phyloP scores from a whole-genome alignment of 495 filamentous ascomycete species.

The Elaphomyces granulatus region DNA sequence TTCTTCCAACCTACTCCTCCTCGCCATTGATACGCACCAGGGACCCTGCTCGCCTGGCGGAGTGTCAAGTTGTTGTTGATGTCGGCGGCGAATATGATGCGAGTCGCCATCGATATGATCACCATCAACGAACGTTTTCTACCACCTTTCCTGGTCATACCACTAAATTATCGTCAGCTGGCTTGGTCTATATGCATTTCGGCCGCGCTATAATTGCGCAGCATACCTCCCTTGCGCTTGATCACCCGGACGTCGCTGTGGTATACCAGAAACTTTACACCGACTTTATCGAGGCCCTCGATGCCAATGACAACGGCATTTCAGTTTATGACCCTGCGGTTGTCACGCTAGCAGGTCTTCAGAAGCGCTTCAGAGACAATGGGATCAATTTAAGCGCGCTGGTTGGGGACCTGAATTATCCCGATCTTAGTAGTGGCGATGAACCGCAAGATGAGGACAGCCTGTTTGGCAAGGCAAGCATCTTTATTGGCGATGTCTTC shows the following conservation, averaged over 20 bases:
- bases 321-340: slow-evolving; percentile 55
- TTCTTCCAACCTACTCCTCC: slow-evolving; percentile 63
- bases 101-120: slow-evolving; percentile 66
- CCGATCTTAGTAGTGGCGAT: slow-evolving; percentile 24
- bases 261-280: slow-evolving; percentile 83
- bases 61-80: slow-evolving; percentile 90
- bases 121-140: slow-evolving; percentile 86
- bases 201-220: slow-evolving; percentile 66
- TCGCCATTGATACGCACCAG: slow-evolving; percentile 75
- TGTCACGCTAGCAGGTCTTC: slow-evolving; percentile 46
- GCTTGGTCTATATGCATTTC: slow-evolving; percentile 92
- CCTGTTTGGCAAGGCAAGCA: slow-evolving; percentile 60
- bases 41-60: slow-evolving; percentile 59
- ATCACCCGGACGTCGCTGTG: slow-evolving; percentile 51
- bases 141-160: slow-evolving; percentile 60
- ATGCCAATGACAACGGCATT: slow-evolving; percentile 96
- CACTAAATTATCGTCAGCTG: slow-evolving; percentile 87
- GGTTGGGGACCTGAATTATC: slow-evolving; percentile 68
- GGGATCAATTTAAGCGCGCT: slow-evolving; percentile 72
- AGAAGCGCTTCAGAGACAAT: slow-evolving; percentile 67
- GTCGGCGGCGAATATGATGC: slow-evolving; percentile 85
- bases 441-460: slow-evolving; percentile 67
- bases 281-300: slow-evolving; percentile 87
- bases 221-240: slow-evolving; percentile 43
- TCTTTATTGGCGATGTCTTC: slow-evolving; percentile 78